Evolutionary conservation across 2,329 filamentous ascomycete species (phyloP).

Genomic region (Ophiostoma ips): DNA sequence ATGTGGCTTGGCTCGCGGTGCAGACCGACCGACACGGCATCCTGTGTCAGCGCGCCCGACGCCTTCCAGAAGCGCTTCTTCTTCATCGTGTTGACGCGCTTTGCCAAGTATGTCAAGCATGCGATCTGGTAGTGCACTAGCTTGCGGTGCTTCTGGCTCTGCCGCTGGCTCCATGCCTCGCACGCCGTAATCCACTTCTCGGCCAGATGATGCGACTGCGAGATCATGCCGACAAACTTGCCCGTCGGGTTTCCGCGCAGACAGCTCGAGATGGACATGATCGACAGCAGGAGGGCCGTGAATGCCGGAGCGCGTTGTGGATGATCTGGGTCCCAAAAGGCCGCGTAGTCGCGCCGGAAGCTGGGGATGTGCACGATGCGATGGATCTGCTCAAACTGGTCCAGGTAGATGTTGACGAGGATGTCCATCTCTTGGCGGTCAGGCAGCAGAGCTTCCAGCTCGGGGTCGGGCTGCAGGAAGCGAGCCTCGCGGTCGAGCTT

Average conservation of each 20-base stretch:
- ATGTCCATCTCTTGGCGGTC: constrained; percentile 21
- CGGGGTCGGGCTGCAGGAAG: constrained; percentile 32
- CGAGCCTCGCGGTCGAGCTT: constrained; percentile 37
- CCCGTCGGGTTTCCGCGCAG: constrained; percentile 37
- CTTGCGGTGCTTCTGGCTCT: constrained; percentile 47
- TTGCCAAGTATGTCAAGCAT: constrained; percentile 45
- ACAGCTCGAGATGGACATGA: constrained; percentile 46
- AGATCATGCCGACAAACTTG: constrained; percentile 45
- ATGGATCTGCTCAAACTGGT: constrained; percentile 25
- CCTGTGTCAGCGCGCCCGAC: constrained; percentile 40
- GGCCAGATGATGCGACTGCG: constrained; percentile 39
- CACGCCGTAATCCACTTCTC: constrained; percentile 42
- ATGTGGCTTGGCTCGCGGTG: constrained; percentile 45
- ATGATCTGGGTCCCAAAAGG: constrained; percentile 36
- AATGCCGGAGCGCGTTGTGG: constrained; percentile 34
- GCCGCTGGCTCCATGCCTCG: constrained; percentile 38
- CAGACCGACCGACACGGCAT: constrained; percentile 43
- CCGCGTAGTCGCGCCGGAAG: constrained; percentile 40
- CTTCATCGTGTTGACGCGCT: constrained; percentile 46
- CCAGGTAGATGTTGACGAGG: constrained; percentile 23
- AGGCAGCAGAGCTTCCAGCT: constrained; percentile 34
- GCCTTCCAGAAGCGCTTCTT: constrained; percentile 51
- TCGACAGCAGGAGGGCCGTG: constrained; percentile 43
- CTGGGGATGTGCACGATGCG: constrained; percentile 44
- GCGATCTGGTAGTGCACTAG: constrained; percentile 48